Evolutionary conservation across 1,139 yeast genomes (phyloP).

Genomic region (Blastobotrys apis): DNA sequence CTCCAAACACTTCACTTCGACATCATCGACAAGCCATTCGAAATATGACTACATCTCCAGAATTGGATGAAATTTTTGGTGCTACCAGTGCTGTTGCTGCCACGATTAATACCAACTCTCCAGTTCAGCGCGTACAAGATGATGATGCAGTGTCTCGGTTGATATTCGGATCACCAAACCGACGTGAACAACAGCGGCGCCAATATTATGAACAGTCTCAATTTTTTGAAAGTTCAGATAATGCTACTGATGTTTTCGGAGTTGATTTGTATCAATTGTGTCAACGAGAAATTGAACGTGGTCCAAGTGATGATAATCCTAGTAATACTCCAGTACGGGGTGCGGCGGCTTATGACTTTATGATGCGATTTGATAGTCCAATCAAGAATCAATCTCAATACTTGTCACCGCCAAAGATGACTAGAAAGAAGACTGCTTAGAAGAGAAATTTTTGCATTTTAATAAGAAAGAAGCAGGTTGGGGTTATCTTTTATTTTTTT

Average conservation of each 20-base stretch:
- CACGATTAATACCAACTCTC: background rate
- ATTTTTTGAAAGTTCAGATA: conserved; percentile 11
- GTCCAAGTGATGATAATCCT: conserved; percentile 14
- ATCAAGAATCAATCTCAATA: conserved; percentile 29
- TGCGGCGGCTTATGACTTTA: conserved; percentile 11
- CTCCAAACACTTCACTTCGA: conserved; percentile 29
- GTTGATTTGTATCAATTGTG: conserved; percentile 56
- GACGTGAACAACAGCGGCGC: conserved; percentile 32
- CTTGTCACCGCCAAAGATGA: conserved; percentile 24
- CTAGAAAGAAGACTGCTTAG: conserved; percentile 16
- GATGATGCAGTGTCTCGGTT: conserved; percentile 50
- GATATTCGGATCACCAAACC: conserved; percentile 40
- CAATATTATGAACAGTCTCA: conserved; percentile 30
- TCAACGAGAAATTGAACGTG: conserved; percentile 45
- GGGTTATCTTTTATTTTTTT: background rate
- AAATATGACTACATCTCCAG: conserved; percentile 37
- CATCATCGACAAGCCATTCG: conserved; percentile 31
- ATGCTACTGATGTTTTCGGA: conserved; percentile 47
- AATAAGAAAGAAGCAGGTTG: too few relatives aligned
- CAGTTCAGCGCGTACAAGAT: conserved; percentile 38
- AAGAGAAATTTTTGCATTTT: too few relatives aligned
- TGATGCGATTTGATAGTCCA: conserved; percentile 29
- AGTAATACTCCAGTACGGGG: conserved; percentile 9
- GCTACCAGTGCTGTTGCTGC: background rate
- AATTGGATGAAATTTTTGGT: conserved; percentile 23